These are phyloP conservation scores for Pleurotus citrinopileatus DNA, from an alignment of 768 basidiomycete species.

Conservation along the genomic window DNA sequence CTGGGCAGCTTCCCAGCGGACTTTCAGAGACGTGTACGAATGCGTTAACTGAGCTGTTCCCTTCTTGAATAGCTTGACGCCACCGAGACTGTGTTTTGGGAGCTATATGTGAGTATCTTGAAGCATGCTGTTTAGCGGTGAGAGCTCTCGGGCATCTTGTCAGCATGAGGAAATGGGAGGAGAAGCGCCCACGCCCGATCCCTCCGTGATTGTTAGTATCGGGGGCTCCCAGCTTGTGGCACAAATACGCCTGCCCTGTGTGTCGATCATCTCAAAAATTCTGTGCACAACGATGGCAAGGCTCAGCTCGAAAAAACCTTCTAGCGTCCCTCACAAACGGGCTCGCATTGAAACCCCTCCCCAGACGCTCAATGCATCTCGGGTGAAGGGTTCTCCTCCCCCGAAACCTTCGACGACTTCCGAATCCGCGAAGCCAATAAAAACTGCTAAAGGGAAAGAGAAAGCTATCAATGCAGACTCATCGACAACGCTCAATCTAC, in stretches of 20 bases:
- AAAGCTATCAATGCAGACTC: slow-evolving; percentile 13
- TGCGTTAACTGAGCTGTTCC: slow-evolving; percentile 51
- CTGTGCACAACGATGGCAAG: slow-evolving; percentile 1
- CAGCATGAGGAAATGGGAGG: neutral
- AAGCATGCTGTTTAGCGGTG: neutral
- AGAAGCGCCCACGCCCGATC: neutral
- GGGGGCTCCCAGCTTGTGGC: neutral
- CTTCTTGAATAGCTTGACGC: slow-evolving; percentile 28
- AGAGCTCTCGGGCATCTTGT: neutral
- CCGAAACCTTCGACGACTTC: slow-evolving; percentile 15
- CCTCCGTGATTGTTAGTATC: slow-evolving; percentile 12
- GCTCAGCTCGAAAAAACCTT: slow-evolving; percentile 1
- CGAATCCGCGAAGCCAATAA: slow-evolving; percentile 16
- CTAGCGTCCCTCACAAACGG: slow-evolving; percentile 2
- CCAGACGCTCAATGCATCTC: slow-evolving; percentile 12
- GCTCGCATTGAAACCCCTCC: slow-evolving; percentile 13
- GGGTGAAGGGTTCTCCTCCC: slow-evolving; percentile 20
- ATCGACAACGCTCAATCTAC: slow-evolving; percentile 24
- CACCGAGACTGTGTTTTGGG: slow-evolving; percentile 19
- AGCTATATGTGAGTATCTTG: neutral
- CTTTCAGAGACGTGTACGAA: slow-evolving; percentile 46
- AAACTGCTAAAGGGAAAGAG: slow-evolving; percentile 19
- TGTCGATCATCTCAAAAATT: neutral
- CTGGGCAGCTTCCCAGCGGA: slow-evolving; percentile 44
- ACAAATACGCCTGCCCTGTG: neutral